Base-by-base conservation (phyloP, 495 filamentous ascomycete genomes). In the Penicillium verhagenii region DNA sequence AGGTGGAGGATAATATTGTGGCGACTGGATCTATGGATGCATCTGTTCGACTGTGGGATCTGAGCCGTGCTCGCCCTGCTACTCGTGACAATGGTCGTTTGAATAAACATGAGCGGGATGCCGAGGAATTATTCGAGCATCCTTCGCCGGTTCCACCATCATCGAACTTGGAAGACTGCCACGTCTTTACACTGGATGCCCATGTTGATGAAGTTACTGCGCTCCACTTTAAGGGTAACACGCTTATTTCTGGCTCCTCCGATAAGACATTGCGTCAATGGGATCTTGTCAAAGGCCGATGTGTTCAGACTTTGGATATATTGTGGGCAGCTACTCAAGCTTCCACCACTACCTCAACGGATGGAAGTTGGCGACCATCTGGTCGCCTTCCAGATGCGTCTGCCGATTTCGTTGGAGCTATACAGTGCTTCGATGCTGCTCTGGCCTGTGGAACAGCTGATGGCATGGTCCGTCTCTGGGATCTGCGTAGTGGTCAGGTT, bases 401-500 rank as follows among this genome's bases (percentile, higher is more conserved):
- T 16, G 91, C 92, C 2, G 91, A 96, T 60, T 99, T 99, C 70
- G 92, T 99, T 20, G 94, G 94, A 29, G 88, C 94, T 1, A 64
- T 99, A 43, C 94, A 99, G 69, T 94, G 94, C 55, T 99, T 97
- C 67, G 94, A 97, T 72, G 91, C 94, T 14, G 94, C 94, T 7
- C 78, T 99, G 52, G 94, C 94, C n/a, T 97, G 95, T 63, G 94
- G 94, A 53, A 99, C 94, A 11, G 94, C 94, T 1, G 94, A 99
- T 66, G 95, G 94, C 20, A 96, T 97, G 91, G 92, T 99, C 28
- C 82, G 94, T 40, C 74, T 99, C 14, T 99, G 94, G 94, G 94
- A 99, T 85, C 77, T 99, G 61, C 79, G 94, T 50, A 96, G 91
- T 70, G 94, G 94, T 2, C 92, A 96, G 70, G 94, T 99, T 16